Conservation (phyloP, 2,329 filamentous ascomycete genomes). For the Sarocladium brachiariae region DNA sequence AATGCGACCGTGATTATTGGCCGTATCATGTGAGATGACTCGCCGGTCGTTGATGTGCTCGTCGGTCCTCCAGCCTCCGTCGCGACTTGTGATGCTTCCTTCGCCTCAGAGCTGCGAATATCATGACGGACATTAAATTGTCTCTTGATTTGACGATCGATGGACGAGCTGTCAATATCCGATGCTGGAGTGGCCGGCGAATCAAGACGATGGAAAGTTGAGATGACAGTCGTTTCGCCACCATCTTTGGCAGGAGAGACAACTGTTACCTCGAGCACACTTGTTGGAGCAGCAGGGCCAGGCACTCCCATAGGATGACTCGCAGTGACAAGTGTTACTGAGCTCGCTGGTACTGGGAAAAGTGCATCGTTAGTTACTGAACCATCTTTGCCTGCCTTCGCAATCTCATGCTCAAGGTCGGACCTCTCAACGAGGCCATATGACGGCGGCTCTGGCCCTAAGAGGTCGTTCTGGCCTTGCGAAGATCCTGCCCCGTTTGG, state of each 20-base stretch:
- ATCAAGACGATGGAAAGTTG: neutral
- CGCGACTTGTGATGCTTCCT: neutral
- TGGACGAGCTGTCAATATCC: neutral
- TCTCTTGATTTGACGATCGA: neutral
- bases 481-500: neutral
- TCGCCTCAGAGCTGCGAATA: neutral
- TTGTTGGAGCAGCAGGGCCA: neutral
- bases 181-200: neutral
- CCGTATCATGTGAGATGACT: neutral
- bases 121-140: neutral
- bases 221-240: neutral
- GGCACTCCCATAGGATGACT: neutral
- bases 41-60: neutral
- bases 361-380: neutral
- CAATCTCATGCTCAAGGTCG: neutral
- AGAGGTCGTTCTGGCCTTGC: neutral
- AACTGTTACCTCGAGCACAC: neutral
- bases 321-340: neutral
- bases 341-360: neutral
- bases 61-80: neutral
- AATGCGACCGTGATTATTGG: neutral
- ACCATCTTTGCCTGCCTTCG: too few relatives aligned
- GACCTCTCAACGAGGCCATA: constrained; percentile 3
- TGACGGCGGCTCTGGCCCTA: neutral
- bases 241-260: constrained; percentile 2